Conservation (phyloP, 108 stramenopile species). For the Seminavis robusta region DNA sequence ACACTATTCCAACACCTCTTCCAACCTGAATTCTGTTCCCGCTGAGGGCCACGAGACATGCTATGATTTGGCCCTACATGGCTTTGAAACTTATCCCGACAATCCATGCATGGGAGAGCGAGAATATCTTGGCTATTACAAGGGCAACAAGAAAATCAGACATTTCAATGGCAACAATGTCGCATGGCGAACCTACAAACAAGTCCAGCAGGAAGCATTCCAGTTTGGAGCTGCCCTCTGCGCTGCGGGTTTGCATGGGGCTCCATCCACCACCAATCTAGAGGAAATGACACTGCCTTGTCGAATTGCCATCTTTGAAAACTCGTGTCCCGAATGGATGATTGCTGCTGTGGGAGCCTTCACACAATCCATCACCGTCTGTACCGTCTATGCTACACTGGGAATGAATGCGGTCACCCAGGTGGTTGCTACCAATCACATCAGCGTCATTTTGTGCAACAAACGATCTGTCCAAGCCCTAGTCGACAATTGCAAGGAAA, state of each 20-base stretch:
- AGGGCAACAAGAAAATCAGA: slow-evolving; percentile 14
- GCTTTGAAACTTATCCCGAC: slow-evolving; percentile 42
- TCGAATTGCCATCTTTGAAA: slow-evolving; percentile 24
- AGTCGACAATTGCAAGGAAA: slow-evolving; percentile 7
- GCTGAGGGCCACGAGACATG: slow-evolving; percentile 62
- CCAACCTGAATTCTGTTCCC: slow-evolving; percentile 38
- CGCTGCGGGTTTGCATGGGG: slow-evolving; percentile 13
- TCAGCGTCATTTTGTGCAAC: slow-evolving; percentile 9
- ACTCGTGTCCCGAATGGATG: slow-evolving; percentile 23
- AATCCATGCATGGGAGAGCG: slow-evolving; percentile 66
- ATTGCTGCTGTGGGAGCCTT: slow-evolving; percentile 18
- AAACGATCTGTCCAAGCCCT: slow-evolving; percentile 10
- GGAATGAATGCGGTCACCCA: slow-evolving; percentile 15
- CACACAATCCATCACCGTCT: slow-evolving; percentile 20
- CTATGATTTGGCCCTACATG: slow-evolving; percentile 48
- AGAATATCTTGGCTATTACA: slow-evolving; percentile 62
- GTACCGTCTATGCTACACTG: slow-evolving; percentile 23
- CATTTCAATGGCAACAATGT: slow-evolving; percentile 4
- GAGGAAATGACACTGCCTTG: slow-evolving; percentile 5
- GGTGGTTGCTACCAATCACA: slow-evolving; percentile 9
- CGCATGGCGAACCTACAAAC: slow-evolving; percentile 15
- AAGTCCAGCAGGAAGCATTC: slow-evolving; percentile 2
- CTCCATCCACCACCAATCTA: slow-evolving; percentile 12
- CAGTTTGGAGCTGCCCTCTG: slow-evolving; percentile 27
- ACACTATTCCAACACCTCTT: slow-evolving; percentile 37